Conservation (phyloP, 192 early-diverging fungal genomes). For the Umbelopsis isabellina region DNA sequence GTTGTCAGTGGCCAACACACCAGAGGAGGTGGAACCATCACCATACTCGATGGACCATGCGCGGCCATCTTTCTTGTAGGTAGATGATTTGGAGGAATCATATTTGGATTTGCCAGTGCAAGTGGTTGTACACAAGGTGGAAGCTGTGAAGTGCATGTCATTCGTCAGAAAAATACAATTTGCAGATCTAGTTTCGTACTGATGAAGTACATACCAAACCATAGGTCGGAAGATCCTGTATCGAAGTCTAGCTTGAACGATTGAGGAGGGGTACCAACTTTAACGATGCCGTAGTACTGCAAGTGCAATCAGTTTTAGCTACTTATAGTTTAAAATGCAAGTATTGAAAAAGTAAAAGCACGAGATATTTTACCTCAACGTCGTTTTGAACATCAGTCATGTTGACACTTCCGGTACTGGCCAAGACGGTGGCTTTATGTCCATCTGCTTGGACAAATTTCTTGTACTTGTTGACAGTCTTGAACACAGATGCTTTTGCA, state of each 20-base stretch:
- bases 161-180: not conserved
- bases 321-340: no score
- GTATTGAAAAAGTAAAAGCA: no score
- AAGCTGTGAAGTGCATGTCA: constrained; percentile 24
- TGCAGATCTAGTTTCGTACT: no score
- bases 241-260: constrained; percentile 73
- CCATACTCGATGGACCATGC: constrained; percentile 67
- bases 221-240: constrained; percentile 74
- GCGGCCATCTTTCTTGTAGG: constrained; percentile 59
- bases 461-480: constrained; percentile 9
- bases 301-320: no score
- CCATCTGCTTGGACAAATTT: not conserved
- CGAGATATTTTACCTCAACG: constrained; percentile 36
- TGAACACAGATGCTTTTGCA: constrained; percentile 17
- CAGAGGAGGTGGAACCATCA: constrained; percentile 57
- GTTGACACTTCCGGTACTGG: constrained; percentile 28
- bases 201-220: constrained; percentile 44
- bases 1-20: constrained; percentile 52
- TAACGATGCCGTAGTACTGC: constrained; percentile 69
- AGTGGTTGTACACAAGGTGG: constrained; percentile 34
- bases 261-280: constrained; percentile 68
- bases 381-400: constrained; percentile 47
- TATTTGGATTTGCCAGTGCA: constrained; percentile 41
- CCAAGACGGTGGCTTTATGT: not conserved
- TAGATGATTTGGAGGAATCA: constrained; percentile 40